Percentiles rank a stretch among this genome's conserved stretches.
These are phyloP conservation scores for Cercospora zeae-maydis DNA, from an alignment of 2,329 filamentous ascomycete species.

Conservation along the genomic window DNA sequence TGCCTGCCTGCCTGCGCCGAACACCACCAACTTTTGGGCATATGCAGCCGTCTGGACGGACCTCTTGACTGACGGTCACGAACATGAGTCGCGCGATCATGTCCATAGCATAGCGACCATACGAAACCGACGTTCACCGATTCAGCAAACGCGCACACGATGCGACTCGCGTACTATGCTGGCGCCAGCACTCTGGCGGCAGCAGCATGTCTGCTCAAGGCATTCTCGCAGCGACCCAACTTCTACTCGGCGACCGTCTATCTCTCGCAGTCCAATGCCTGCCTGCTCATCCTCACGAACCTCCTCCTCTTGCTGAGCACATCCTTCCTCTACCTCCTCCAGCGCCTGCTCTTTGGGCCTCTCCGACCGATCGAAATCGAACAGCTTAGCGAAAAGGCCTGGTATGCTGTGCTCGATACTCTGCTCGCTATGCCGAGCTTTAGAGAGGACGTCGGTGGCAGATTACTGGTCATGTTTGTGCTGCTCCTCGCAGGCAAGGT, in stretches of 20 bases:
- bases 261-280: constrained; percentile 92
- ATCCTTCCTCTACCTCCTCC: constrained; percentile 78
- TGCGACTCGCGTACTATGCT: constrained; percentile 36
- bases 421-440: constrained; percentile 98
- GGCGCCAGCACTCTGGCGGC: constrained; percentile 74
- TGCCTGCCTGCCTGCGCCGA: neutral
- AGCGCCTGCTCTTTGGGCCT: constrained; percentile 83
- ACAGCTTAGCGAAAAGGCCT: constrained; percentile 93
- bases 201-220: constrained; percentile 77
- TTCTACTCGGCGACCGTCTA: constrained; percentile 99
- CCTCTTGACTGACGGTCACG: constrained; percentile 32
- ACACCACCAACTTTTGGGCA: neutral
- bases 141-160: constrained; percentile 4
- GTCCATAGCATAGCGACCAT: neutral
- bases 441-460: constrained; percentile 86
- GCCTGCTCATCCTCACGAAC: constrained; percentile 90
- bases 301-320: constrained; percentile 77
- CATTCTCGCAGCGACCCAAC: constrained; percentile 91
- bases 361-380: constrained; percentile 93
- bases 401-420: constrained; percentile 97
- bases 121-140: neutral
- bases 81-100: constrained; percentile 8
- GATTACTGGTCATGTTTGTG: constrained; percentile 96
- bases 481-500: constrained; percentile 89
- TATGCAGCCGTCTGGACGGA: constrained; percentile 7